Percentiles rank a stretch among this genome's conserved stretches.
These are phyloP conservation scores for Nosema bombycis DNA, from an alignment of 371 early-diverging fungal species.

Conservation along the genomic window DNA sequence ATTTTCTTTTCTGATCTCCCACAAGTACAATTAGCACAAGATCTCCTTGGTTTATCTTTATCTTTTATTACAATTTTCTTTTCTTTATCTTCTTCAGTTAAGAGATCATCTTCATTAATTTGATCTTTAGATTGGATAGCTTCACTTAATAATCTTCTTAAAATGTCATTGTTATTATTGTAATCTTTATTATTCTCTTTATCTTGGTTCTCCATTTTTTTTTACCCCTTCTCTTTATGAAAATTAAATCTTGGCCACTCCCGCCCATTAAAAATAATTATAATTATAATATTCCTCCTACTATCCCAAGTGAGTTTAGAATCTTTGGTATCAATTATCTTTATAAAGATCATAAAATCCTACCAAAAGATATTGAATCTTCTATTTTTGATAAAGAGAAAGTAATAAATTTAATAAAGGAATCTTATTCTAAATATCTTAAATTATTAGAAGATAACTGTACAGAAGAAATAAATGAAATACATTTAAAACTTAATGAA, in stretches of 20 bases:
- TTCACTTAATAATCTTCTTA: slow-evolving; percentile 3
- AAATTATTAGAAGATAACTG: slow-evolving; percentile 14
- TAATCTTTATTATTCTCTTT: background rate
- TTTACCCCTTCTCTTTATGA: background rate
- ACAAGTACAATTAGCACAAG: slow-evolving; percentile 62
- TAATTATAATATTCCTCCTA: slow-evolving; percentile 8
- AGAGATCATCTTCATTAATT: background rate
- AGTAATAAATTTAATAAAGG: background rate
- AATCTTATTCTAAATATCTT: slow-evolving; percentile 19
- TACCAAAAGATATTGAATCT: background rate
- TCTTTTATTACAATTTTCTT: background rate
- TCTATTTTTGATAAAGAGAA: background rate
- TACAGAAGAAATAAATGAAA: slow-evolving; percentile 20
- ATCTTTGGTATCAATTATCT: slow-evolving; percentile 31
- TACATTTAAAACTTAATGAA: slow-evolving; percentile 43
- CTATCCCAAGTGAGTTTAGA: slow-evolving; percentile 3
- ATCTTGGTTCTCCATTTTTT: background rate
- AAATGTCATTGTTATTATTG: slow-evolving; percentile 7
- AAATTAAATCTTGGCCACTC: slow-evolving; percentile 29
- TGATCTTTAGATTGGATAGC: background rate
- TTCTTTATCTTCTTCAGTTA: background rate
- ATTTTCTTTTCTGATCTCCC: slow-evolving; percentile 42
- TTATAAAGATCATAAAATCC: slow-evolving; percentile 6
- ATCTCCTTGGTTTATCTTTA: background rate
- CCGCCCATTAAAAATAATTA: slow-evolving; percentile 27